phyloP scores from a whole-genome alignment of 129 eudicot genomes.

The Centrapalus pauciflorus region DNA sequence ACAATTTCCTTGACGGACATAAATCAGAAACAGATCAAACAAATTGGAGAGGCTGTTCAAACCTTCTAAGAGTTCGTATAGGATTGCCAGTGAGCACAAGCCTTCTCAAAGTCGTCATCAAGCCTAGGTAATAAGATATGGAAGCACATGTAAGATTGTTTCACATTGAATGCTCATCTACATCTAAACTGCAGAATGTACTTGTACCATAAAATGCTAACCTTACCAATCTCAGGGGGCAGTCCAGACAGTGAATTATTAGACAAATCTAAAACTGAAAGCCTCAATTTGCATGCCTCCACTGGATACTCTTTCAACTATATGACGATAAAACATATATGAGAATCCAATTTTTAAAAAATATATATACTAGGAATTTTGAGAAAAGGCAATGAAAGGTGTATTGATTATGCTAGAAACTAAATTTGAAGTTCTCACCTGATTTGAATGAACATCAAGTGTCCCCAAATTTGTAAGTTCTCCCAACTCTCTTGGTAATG shows the following conservation, averaged over 20 bases:
- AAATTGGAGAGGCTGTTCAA: constrained; percentile 6
- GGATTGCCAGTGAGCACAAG: constrained; percentile 93
- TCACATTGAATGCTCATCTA: too few species aligned
- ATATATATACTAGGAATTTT: neutral
- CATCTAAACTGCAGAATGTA: neutral
- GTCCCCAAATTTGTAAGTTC: constrained; percentile 70
- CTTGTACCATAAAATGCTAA: constrained; percentile 23
- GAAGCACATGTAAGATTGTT: too few species aligned
- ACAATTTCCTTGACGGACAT: neutral
- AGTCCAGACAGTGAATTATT: constrained; percentile 90
- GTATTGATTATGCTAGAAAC: neutral
- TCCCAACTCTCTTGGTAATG: constrained; percentile 74
- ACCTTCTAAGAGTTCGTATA: constrained; percentile 91
- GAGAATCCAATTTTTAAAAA: too few species aligned
- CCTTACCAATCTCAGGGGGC: constrained; percentile 93
- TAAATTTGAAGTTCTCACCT: constrained; percentile 38
- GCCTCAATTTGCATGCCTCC: constrained; percentile 84
- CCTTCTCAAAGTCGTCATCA: constrained; percentile 85
- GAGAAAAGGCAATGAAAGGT: neutral
- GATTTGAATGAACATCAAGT: constrained; percentile 91
- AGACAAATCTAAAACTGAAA: constrained; percentile 80
- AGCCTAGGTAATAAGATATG: constrained; percentile 39
- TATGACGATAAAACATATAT: constrained; percentile 15
- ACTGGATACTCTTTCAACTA: constrained; percentile 90
- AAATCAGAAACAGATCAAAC: neutral